phyloP scores from a whole-genome alignment of 2,329 filamentous ascomycete species.

The Sphaerulina musiva region DNA sequence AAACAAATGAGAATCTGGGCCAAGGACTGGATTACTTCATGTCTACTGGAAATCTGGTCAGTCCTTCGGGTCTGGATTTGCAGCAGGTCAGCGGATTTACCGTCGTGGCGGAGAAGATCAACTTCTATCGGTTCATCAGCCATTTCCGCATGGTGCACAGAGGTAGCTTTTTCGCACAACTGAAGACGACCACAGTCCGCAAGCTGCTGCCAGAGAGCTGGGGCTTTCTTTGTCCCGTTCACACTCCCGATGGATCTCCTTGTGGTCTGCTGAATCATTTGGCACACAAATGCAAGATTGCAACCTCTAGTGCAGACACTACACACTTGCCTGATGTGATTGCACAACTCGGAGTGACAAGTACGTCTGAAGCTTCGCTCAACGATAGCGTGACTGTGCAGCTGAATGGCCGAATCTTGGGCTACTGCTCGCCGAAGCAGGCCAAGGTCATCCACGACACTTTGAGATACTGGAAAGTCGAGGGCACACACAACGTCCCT shows the following conservation, averaged over 20 bases:
- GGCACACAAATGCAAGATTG: conserved; percentile 87
- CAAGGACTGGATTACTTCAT: conserved; percentile 88
- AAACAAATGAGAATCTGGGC: conserved; percentile 82
- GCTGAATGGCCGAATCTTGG: conserved; percentile 81
- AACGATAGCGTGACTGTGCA: conserved; percentile 83
- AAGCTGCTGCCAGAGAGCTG: conserved; percentile 94
- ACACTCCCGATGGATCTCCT: conserved; percentile 92
- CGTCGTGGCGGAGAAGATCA: conserved; percentile 96
- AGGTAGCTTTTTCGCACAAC: conserved; percentile 95
- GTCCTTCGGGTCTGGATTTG: conserved; percentile 83
- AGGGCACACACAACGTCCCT: conserved; percentile 73
- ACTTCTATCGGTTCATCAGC: conserved; percentile 96
- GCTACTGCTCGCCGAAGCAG: conserved; percentile 81
- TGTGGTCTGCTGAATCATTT: conserved; percentile 94
- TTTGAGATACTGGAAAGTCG: conserved; percentile 90
- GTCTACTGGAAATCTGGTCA: conserved; percentile 88
- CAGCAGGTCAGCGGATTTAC: conserved; percentile 94
- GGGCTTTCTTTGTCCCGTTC: conserved; percentile 95
- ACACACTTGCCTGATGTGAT: conserved; percentile 68
- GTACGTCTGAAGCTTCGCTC: conserved; percentile 67
- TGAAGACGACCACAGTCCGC: conserved; percentile 94
- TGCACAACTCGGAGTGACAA: conserved; percentile 70
- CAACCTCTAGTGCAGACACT: conserved; percentile 67
- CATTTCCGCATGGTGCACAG: conserved; percentile 99
- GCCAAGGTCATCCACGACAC: conserved; percentile 77